Evolutionary conservation across 1,284 basidiomycete species (phyloP), one percentile per base, ranked within the genome.

Genomic region (Puccinia hordei): DNA sequence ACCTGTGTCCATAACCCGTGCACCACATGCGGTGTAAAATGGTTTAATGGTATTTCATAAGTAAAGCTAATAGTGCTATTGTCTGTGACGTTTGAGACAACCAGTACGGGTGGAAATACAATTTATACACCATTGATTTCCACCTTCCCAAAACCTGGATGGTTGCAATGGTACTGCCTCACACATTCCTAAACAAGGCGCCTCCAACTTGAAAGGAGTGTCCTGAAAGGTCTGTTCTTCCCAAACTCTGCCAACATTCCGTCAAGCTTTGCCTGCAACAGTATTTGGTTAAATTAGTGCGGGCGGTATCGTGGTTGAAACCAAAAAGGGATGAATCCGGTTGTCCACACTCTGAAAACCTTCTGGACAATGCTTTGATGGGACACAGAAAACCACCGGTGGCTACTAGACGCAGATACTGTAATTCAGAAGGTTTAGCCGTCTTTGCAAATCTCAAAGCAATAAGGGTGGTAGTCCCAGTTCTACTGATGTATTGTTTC

Each of bases 171-270:
- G 12, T 12, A 0, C 53, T 17, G 1, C 49, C 69, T 8, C 53
- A 4, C 3, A 49, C 69, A 0, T n/a, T 35, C 10, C 27, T 4
- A 5, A 72, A 22, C 1, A 27, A 72, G 2, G 69, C 69, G 41
- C 69, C 69, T n/a, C 69, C 69, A 5, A 72, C 69, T 24, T 30
- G 12, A 19, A 72, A 72, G 46, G 30, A 72, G 41, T 72, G 69
- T 0, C 44, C 69, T 1, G 69, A 51, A 0, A 72, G 13, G 17
- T 17, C 27, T 9, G 30, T 27, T 3, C 13, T 22, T 9, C 57
- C 57, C 9, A 27, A 1, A 1, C 19, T 5, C 6, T 5, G 2
- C 61, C 61, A 63, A 13, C 2, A 1, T 30, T 33, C 1, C 2
- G 10, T n/a, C 30, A 63, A 30, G 3, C 17, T 8, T 5, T 2